Base-by-base conservation (phyloP, 495 filamentous ascomycete species). In the Podospora conica region DNA sequence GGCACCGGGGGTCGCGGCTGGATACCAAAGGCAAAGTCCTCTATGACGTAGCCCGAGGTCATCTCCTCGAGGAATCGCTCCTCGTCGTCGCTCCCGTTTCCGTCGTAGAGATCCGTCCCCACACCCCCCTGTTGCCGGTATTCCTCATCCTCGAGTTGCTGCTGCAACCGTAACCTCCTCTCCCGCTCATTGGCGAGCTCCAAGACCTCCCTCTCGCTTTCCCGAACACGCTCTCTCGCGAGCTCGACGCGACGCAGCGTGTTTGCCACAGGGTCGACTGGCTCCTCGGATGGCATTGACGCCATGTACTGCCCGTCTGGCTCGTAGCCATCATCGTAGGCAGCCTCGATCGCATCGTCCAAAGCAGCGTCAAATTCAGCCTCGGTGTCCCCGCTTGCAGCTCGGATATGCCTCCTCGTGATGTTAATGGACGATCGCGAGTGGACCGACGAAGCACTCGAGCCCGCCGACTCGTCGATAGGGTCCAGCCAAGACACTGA, bases 401-500 rank as follows among this genome's bases (percentile, higher is more conserved):
- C 83, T 25, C 87, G 84, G 55, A 91, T 85, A 62, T 81, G 85
- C 68, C 88, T 89, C 63, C 88, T 83, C 60, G 86, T 84, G 22
- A 93, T 74, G 60, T 86, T 86, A 54, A 89, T 74, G 3, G 87
- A 93, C 8, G 87, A 85, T 61, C 90, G 81, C 0, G 93, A 96
- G 74, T 92, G 90, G 2, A 91, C 82, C n/a, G 91, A 96, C 3
- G 91, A 90, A 22, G 86, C 81, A 7, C 86, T 88, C 23, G 93
- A 96, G 18, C 86, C 89, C 31, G 89, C 92, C 9, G 93, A 97
- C 73, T 98, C 95, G 76, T 98, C 94, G 63, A 98, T 98, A 0
- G 95, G 96, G 73, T 97, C 93, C 9, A 98, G 78, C 95, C 95
- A 98, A 7, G 93, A 96, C 23, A 90, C 90, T 15, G 92, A 91